These are phyloP conservation scores for Acer yangbiense DNA, from an alignment of 345 rosid genomes.

Conservation along the genomic window DNA sequence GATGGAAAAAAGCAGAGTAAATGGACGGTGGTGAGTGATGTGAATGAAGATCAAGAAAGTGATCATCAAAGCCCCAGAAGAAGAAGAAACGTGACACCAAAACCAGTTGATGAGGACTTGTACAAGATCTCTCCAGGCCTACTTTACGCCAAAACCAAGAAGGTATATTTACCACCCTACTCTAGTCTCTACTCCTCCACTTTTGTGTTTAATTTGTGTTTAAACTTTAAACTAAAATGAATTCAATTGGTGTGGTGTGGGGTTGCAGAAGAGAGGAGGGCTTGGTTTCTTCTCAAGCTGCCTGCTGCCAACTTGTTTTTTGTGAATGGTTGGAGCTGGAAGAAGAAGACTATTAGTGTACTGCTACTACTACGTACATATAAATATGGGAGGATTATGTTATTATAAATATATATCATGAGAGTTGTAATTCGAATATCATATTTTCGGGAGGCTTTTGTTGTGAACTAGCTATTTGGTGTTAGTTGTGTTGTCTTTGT, in stretches of 20 bases:
- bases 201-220: background rate
- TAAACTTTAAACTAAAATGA: background rate
- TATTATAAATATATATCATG: background rate
- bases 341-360: background rate
- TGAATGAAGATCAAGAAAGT: slow-evolving; percentile 26
- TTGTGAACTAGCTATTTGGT: background rate
- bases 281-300: slow-evolving; percentile 81
- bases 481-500: too few relatives aligned
- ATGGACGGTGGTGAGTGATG: slow-evolving; percentile 28
- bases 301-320: slow-evolving; percentile 59
- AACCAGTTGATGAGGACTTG: slow-evolving; percentile 90
- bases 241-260: background rate
- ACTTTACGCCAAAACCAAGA: slow-evolving; percentile 60
- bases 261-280: slow-evolving; percentile 72
- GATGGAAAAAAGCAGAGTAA: slow-evolving; percentile 34
- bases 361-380: background rate
- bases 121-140: slow-evolving; percentile 82
- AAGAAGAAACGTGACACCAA: slow-evolving; percentile 33
- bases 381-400: too few relatives aligned
- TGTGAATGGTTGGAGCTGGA: slow-evolving; percentile 28
- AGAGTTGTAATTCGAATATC: background rate
- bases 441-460: background rate
- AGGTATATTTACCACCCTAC: slow-evolving; percentile 34
- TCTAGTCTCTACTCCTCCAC: background rate
- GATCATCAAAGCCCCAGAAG: slow-evolving; percentile 2